phyloP scores from a whole-genome alignment of 208 protist genomes.

The Paratrypanosoma confusum region DNA sequence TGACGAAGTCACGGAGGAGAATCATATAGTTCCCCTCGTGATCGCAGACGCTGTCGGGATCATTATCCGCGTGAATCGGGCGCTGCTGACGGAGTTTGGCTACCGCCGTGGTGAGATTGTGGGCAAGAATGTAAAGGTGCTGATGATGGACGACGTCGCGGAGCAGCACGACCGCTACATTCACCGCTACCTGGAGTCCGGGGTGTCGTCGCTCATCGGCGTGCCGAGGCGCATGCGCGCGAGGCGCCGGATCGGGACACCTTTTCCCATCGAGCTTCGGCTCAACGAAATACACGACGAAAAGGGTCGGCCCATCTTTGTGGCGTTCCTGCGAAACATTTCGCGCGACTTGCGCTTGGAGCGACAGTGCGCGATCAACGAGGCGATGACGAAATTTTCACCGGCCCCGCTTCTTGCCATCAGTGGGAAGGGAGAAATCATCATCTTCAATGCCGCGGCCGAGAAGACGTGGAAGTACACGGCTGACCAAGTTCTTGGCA shows the following conservation, averaged over 20 bases:
- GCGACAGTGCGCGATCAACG: constrained; percentile 6
- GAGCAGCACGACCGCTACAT: constrained; percentile 13
- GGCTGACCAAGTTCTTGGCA: constrained; percentile 9
- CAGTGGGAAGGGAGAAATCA: constrained; percentile 6
- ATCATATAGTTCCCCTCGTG: constrained; percentile 6
- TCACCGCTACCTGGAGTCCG: constrained; percentile 1
- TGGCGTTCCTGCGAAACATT: constrained; percentile 9
- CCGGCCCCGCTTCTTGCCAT: constrained; percentile 8
- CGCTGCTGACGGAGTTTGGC: constrained; percentile 14
- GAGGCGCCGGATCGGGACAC: constrained; percentile 1
- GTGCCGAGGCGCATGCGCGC: background rate
- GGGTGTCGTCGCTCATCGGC: background rate
- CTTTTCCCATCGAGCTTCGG: constrained; percentile 9
- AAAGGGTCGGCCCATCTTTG: background rate
- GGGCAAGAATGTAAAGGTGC: constrained; percentile 9
- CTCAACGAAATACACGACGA: constrained; percentile 8
- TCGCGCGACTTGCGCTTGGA: constrained; percentile 7
- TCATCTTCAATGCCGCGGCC: constrained; percentile 10
- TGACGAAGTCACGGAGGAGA: constrained; percentile 2
- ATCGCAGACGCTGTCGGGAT: constrained; percentile 10
- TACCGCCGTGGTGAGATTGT: constrained; percentile 14
- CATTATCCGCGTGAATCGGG: constrained; percentile 12
- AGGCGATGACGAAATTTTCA: constrained; percentile 4
- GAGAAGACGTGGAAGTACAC: constrained; percentile 1
- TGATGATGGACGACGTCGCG: constrained; percentile 11